phyloP scores from a whole-genome alignment of 257 asterid genomes.

The Solanum pimpinellifolium region DNA sequence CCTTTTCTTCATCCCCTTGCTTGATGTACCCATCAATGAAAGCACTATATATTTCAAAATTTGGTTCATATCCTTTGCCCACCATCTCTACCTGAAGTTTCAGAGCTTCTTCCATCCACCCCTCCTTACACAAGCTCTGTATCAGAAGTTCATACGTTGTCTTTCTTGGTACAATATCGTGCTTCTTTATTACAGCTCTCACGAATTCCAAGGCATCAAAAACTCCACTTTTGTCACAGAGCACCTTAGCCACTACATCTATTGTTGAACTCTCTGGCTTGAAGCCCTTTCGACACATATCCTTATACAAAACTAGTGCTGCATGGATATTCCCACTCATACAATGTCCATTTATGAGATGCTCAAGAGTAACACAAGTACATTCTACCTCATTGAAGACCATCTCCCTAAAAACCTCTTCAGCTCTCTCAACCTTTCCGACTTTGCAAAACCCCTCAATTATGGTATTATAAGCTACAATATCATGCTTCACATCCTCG shows the following conservation, averaged over 20 bases:
- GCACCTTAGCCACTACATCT: constrained; percentile 33
- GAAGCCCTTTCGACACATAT: constrained; percentile 49
- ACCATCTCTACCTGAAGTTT: constrained; percentile 74
- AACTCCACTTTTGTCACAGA: constrained; percentile 30
- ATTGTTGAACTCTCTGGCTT: constrained; percentile 36
- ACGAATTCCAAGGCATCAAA: constrained; percentile 32
- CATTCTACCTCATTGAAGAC: constrained; percentile 40
- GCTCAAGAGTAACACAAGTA: constrained; percentile 54
- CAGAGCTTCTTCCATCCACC: constrained; percentile 57
- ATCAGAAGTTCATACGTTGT: constrained; percentile 39
- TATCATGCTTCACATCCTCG: constrained; percentile 33
- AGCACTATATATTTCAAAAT: constrained; percentile 37
- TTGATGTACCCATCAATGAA: constrained; percentile 49
- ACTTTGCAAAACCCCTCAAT: constrained; percentile 52
- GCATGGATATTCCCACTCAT: constrained; percentile 34
- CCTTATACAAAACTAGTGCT: constrained; percentile 35
- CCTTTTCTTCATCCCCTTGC: constrained; percentile 44
- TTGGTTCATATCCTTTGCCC: constrained; percentile 51
- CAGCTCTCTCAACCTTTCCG: constrained; percentile 57
- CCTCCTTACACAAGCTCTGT: constrained; percentile 46
- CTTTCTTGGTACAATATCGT: constrained; percentile 28
- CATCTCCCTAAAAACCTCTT: constrained; percentile 62
- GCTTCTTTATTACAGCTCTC: constrained; percentile 25
- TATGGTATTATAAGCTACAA: constrained; percentile 51
- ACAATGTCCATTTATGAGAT: constrained; percentile 65